Base-by-base conservation (phyloP, 805 yeast genomes). In the Monosporozyma servazzii region DNA sequence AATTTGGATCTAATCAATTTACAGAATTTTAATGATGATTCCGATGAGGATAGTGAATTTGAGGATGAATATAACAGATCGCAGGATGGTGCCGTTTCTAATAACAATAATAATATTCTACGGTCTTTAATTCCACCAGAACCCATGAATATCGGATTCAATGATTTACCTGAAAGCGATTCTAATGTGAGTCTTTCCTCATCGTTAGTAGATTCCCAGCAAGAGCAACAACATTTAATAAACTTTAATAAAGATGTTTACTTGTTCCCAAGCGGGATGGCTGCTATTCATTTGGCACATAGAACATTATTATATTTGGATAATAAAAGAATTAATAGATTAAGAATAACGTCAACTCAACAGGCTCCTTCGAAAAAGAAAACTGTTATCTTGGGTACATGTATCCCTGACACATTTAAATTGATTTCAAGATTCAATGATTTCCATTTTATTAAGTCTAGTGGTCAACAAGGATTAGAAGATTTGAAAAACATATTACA, bases 301-400 rank as follows among this genome's bases (percentile, higher is more conserved):
- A 91, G 79, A 53, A 73, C 80, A 8, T 57, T 79, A 18, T 63
- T 80, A 50, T 59, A 71, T 33, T 51, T 61, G 10, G 71, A 68
- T 50, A 49, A 61, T 55, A 64, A 70, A 54, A 48, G 75, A 67
- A 45, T 36, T 23, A 36, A 25, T 27, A 56, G 52, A 47, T 31
- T 45, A 31, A 36, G 48, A n/a, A 45, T 31, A 21, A 17, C 48
- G 39, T 31, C 39, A 21, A 30, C 31, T 31, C 63, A 67, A 11
- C 61, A 20, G 23, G 21, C 30, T 10, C 44, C 21, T 13, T 20
- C 27, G 11, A 41, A 62, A 43, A 66, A 71, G 51, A 88, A 87
- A 65, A 82, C 95, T 1, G 95, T 89, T 2, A 88, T 96, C 69
- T 91, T 87, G 68, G 99, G 99, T 1, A 89, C 90, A 70, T 96